Percentiles rank a stretch among this genome's conserved stretches.
These are phyloP conservation scores for Perilla frutescens DNA, from an alignment of 257 asterid genomes.

Conservation along the genomic window DNA sequence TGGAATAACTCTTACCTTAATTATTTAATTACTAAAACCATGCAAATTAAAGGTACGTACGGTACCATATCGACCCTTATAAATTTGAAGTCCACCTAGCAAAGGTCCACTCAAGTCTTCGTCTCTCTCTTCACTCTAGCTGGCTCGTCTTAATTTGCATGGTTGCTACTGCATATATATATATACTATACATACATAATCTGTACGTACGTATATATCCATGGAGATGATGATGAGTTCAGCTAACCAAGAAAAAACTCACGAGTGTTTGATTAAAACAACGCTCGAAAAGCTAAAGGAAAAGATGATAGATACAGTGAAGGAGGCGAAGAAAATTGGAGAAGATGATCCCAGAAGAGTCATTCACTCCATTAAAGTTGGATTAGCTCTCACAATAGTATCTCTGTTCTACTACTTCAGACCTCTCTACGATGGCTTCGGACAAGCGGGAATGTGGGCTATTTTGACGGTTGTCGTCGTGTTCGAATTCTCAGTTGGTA, in stretches of 20 bases:
- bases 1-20: background rate
- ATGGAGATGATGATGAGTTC: too few species aligned
- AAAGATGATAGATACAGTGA: constrained; percentile 23
- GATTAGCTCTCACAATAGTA: constrained; percentile 58
- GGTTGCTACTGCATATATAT: background rate
- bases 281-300: constrained; percentile 26
- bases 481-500: constrained; percentile 72
- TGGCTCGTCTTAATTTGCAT: background rate
- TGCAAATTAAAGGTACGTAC: background rate
- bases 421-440: constrained; percentile 62
- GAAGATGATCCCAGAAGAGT: constrained; percentile 70
- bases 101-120: constrained; percentile 1
- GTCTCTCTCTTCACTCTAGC: background rate
- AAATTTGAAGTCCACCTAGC: constrained; percentile 12
- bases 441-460: constrained; percentile 73
- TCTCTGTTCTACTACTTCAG: constrained; percentile 61
- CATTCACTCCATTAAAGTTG: constrained; percentile 59
- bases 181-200: too few species aligned
- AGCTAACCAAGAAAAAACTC: constrained; percentile 10
- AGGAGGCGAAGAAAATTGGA: constrained; percentile 43
- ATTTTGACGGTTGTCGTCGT: constrained; percentile 65
- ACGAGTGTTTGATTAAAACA: constrained; percentile 13
- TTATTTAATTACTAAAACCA: background rate
- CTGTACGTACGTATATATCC: too few species aligned
- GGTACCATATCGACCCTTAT: constrained; percentile 3